These are phyloP conservation scores for Claviceps maximensis DNA, from an alignment of 2,329 filamentous ascomycete species.

Conservation along the genomic window DNA sequence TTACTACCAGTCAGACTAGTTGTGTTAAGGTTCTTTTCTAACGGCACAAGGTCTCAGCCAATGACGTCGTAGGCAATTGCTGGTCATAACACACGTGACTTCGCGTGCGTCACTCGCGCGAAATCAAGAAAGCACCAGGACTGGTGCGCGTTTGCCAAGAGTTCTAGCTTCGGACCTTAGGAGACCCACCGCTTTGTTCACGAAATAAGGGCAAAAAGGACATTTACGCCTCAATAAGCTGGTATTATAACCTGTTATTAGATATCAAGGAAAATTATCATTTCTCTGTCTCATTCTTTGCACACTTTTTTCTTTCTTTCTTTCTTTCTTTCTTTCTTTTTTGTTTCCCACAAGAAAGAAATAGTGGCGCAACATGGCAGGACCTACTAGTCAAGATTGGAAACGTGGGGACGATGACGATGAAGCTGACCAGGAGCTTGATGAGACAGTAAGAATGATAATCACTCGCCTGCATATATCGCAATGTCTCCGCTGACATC, in stretches of 20 bases:
- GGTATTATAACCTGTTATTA: background rate
- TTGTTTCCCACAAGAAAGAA: too few species aligned
- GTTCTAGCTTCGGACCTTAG: background rate
- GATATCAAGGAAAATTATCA: background rate
- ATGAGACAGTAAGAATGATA: slow-evolving; percentile 40
- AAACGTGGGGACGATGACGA: slow-evolving; percentile 46
- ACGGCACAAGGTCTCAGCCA: slow-evolving; percentile 9
- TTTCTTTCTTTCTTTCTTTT: too few species aligned
- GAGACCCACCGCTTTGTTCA: slow-evolving; percentile 1
- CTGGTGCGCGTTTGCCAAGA: background rate
- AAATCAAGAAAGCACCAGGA: background rate
- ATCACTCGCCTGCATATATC: background rate
- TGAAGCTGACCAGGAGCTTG: slow-evolving; percentile 45
- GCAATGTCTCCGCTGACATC: background rate
- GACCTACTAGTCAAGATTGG: slow-evolving; percentile 28
- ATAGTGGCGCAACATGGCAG: slow-evolving; percentile 16
- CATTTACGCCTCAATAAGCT: background rate
- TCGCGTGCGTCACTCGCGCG: slow-evolving; percentile 15
- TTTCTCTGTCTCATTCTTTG: background rate
- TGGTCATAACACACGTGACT: slow-evolving; percentile 16
- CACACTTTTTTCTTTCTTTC: too few species aligned
- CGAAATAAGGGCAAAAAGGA: background rate
- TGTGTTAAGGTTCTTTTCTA: slow-evolving; percentile 6
- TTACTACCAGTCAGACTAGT: background rate
- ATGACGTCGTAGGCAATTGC: slow-evolving; percentile 14